Evolutionary conservation across 148 eudicot species (phyloP).

Genomic region (Rhododendron simsii): DNA sequence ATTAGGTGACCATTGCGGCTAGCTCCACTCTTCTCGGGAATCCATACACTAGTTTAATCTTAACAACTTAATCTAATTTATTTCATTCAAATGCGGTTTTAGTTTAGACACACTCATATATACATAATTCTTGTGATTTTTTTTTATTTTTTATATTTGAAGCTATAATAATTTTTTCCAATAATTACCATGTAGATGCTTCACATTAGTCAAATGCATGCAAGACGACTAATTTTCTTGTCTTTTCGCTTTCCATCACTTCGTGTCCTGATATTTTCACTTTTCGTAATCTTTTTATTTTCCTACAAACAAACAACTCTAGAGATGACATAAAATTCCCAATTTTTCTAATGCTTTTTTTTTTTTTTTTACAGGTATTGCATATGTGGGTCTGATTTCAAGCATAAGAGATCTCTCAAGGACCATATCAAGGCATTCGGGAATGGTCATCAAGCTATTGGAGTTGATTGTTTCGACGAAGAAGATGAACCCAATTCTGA

Average conservation of each 20-base stretch:
- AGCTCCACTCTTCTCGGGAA: too few species aligned
- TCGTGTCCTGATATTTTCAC: neutral
- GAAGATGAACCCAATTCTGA: constrained; percentile 78
- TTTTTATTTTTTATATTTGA: neutral
- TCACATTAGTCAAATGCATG: neutral
- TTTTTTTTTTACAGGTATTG: constrained; percentile 24
- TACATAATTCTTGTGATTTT: neutral
- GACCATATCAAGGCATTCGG: constrained; percentile 80
- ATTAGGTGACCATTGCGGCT: too few species aligned
- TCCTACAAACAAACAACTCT: neutral
- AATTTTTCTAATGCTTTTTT: neutral
- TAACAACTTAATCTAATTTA: neutral
- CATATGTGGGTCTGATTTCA: constrained; percentile 72
- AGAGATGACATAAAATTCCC: neutral
- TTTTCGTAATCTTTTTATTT: neutral
- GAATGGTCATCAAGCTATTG: constrained; percentile 58
- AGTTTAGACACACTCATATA: too few species aligned
- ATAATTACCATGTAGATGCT: neutral
- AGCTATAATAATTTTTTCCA: neutral
- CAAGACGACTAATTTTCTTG: neutral
- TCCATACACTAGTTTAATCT: too few species aligned
- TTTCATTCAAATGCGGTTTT: neutral
- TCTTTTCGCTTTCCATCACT: neutral
- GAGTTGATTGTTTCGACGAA: constrained; percentile 64
- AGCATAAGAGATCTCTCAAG: constrained; percentile 79